A percentile compares a stretch with the other conserved stretches of the same genome.
These are phyloP conservation scores for Amanita rubescens DNA, from an alignment of 768 basidiomycete species.

Conservation along the genomic window DNA sequence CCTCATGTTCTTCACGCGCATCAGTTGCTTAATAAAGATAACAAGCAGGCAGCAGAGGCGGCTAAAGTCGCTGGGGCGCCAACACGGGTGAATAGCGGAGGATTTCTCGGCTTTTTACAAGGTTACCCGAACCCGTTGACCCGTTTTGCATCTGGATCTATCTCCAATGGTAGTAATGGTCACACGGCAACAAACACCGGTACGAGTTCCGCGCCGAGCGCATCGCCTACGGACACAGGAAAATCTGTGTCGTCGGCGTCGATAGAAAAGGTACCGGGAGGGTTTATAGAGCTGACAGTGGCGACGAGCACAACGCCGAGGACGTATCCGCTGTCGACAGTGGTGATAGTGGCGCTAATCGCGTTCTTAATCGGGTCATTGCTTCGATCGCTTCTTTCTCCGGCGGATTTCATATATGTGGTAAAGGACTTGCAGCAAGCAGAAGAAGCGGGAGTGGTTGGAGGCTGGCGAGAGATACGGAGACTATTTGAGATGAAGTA, in stretches of 20 bases:
- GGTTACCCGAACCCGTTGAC: slow-evolving; percentile 51
- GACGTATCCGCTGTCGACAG: slow-evolving; percentile 40
- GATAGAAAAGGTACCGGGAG: slow-evolving; percentile 30
- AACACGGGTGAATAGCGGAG: slow-evolving; percentile 22
- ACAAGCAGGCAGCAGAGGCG: background rate
- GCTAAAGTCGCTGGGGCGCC: background rate
- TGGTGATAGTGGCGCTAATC: slow-evolving; percentile 76
- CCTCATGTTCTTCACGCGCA: background rate
- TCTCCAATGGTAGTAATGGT: slow-evolving; percentile 14
- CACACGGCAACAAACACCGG: slow-evolving; percentile 5
- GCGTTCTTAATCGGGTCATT: slow-evolving; percentile 90
- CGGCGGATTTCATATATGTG: slow-evolving; percentile 87
- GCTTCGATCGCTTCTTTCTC: slow-evolving; percentile 78
- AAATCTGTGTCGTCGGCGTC: slow-evolving; percentile 5
- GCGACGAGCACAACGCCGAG: slow-evolving; percentile 13
- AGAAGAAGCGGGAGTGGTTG: slow-evolving; percentile 34
- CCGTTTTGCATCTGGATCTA: slow-evolving; percentile 31
- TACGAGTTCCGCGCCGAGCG: background rate
- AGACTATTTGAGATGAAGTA: slow-evolving; percentile 79
- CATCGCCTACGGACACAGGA: background rate
- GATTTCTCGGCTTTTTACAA: slow-evolving; percentile 55
- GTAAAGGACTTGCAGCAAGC: slow-evolving; percentile 49
- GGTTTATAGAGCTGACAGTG: slow-evolving; percentile 22
- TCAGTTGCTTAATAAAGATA: background rate
- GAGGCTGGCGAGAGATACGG: slow-evolving; percentile 81